phyloP scores from a whole-genome alignment of 805 yeast genomes.

The Starmerella bacillaris region DNA sequence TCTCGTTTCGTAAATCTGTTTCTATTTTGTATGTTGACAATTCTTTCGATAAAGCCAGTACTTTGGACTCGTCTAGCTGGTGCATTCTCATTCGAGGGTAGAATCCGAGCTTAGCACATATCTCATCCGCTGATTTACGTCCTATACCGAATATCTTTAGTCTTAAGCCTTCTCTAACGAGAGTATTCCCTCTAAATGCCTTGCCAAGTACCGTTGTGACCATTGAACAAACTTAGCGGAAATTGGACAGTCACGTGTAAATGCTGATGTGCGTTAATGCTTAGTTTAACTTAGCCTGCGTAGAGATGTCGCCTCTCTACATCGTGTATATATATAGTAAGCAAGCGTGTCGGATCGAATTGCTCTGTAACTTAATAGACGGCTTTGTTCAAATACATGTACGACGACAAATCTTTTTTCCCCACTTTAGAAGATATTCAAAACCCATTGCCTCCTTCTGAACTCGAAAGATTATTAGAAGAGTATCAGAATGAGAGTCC shows the following conservation, averaged over 20 bases:
- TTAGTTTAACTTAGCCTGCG: too few species aligned
- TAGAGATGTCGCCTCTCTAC: too few species aligned
- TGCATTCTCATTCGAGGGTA: conserved; percentile 91
- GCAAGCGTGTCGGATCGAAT: too few species aligned
- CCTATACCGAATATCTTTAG: conserved; percentile 80
- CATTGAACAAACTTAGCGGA: too few species aligned
- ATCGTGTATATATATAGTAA: too few species aligned
- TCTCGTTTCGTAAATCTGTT: conserved; percentile 44
- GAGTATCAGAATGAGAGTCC: conserved; percentile 74
- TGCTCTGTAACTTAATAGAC: too few species aligned
- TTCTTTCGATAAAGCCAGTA: conserved; percentile 74
- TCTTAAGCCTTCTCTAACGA: conserved; percentile 42
- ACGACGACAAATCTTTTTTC: conserved; percentile 4
- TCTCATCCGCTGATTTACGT: conserved; percentile 43
- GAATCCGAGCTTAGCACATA: conserved; percentile 77
- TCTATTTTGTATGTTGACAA: conserved; percentile 68
- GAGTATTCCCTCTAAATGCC: conserved; percentile 23
- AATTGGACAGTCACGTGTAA: too few species aligned
- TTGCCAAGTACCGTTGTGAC: conserved; percentile 25
- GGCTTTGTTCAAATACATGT: too few species aligned
- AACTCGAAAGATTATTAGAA: conserved; percentile 53
- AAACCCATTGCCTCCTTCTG: conserved; percentile 48
- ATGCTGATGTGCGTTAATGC: too few species aligned
- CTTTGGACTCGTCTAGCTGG: conserved; percentile 73
- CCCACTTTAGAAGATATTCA: conserved; percentile 16